Conservation (phyloP, 495 filamentous ascomycete genomes). For the Penicillium salamii region DNA sequence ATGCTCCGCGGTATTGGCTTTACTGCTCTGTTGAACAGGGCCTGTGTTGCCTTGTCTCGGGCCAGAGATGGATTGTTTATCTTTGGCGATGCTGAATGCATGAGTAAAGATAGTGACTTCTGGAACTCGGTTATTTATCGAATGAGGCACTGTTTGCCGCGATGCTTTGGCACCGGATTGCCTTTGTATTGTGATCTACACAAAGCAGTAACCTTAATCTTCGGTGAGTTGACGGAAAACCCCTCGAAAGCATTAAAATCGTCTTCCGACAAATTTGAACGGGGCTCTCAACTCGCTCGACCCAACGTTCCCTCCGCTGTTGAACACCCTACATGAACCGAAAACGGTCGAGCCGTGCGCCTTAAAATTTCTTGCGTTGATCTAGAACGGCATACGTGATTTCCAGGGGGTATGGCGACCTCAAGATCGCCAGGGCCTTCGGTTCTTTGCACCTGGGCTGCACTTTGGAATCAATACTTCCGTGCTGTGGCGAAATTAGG, state of each 20-base stretch:
- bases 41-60: slow-evolving; percentile 85
- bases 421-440: not conserved
- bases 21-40: slow-evolving; percentile 68
- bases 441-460: not conserved
- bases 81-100: slow-evolving; percentile 70
- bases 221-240: slow-evolving; percentile 17
- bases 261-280: too few species aligned
- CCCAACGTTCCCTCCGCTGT: too few species aligned
- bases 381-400: not conserved
- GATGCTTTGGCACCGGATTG: slow-evolving; percentile 32
- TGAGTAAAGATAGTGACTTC: slow-evolving; percentile 34
- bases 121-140: slow-evolving; percentile 36
- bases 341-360: too few species aligned
- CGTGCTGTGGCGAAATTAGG: too few species aligned
- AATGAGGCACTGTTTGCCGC: slow-evolving; percentile 19
- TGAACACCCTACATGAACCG: too few species aligned
- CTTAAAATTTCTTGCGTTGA: too few species aligned
- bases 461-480: too few species aligned
- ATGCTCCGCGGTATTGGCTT: slow-evolving; percentile 59
- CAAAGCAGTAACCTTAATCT: slow-evolving; percentile 24
- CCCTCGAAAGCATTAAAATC: slow-evolving; percentile 5
- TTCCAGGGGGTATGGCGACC: not conserved
- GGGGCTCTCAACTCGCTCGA: too few species aligned
- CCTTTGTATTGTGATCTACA: slow-evolving; percentile 44
- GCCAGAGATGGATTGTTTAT: slow-evolving; percentile 84